Base-by-base conservation (phyloP, 192 early-diverging fungal species). In the Podila epicladia region DNA sequence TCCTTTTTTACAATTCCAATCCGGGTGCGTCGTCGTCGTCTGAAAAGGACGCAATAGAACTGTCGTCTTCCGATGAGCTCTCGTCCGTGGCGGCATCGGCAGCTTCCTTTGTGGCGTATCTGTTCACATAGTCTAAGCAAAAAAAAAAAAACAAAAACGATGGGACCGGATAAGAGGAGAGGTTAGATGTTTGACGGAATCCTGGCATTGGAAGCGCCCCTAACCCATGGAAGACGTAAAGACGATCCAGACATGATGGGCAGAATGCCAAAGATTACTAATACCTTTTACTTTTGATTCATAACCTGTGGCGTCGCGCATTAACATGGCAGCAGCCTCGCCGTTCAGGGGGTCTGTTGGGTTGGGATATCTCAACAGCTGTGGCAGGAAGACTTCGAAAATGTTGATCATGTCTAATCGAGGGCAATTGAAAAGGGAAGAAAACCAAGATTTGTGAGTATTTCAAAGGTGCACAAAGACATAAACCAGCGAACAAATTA, bases 301-400 rank as follows among this genome's bases (percentile, higher is more conserved):
- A 83, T 99, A 99, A 31, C 91, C 91, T 2, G 90, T 60, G 19
- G 96, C 85, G 64, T 98, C 98, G 22, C 98, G 89, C 96, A 98
- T 98, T 82, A 99, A 83, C 74, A 99, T 83, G 22, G 98, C 96
- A 5, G 98, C 98, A 0, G 98, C 98, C 85, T 99, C 98, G 55
- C 98, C 97, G 74, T 99, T 99, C 61, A 99, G 86, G 32, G 98
- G 98, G 79, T 99, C 98, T 8, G 96, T 97, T n/a, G 98, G 97
- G 74, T 99, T 99, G 50, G 98, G 98, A 80, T 99, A 99, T 51
- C 96, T 90, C 65, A 99, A 84, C 58, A 99, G 88, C 85, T 99
- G 98, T 33, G 98, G 98, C 67, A 99, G 86, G 75, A 99, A 99
- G 13, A 96, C 94, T 75, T 98, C 98, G 78, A 99, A 98, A 69